Evolutionary conservation across 345 rosid genomes (phyloP), one percentile per base, ranked within the genome.

Genomic region (Turritis glabra): DNA sequence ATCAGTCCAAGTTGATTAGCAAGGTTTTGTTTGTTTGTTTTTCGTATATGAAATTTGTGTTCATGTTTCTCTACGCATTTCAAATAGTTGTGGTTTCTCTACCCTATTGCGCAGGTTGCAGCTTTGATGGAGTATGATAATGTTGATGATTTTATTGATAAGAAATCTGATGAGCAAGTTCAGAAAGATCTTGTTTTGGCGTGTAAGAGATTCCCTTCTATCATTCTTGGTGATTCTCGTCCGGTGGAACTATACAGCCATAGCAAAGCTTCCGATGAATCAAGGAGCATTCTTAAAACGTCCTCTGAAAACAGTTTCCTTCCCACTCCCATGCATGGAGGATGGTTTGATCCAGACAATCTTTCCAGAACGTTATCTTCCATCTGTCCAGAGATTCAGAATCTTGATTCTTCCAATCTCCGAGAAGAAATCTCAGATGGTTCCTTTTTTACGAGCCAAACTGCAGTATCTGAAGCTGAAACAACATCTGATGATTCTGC

Each of bases 161-260:
- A 75, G 59, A 82, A 81, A 71, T 66, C 81, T 40, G 82, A 54
- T 55, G 29, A 26, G 14, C 67, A 74, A 81, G 73, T 71, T 38
- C 76, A 82, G 75, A 78, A 84, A 77, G 91, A 86, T 52, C 83
- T 82, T 72, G 80, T 80, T n/a, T 69, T 79, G 60, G 88, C 92
- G 1, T 77, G 94, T 77, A 83, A 85, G 82, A 87, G 80, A 69
- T 95, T 89, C 82, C 97, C 98, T 54, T 84, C 94, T 8, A 90
- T 95, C 78, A 48, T 53, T 47, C 76, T 92, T 33, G 92, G 98
- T 62, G 83, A 79, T 71, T 86, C 91, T 67, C 84, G 64, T 53
- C 85, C 82, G 0, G 83, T 95, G 54, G 84, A 82, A 58, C 56
- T 95, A 76, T 92, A 90, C 82, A 83, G 83, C 38, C 85, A 81